These are phyloP conservation scores for Usnea hakonensis DNA, from an alignment of 495 filamentous ascomycete genomes.

Conservation along the genomic window DNA sequence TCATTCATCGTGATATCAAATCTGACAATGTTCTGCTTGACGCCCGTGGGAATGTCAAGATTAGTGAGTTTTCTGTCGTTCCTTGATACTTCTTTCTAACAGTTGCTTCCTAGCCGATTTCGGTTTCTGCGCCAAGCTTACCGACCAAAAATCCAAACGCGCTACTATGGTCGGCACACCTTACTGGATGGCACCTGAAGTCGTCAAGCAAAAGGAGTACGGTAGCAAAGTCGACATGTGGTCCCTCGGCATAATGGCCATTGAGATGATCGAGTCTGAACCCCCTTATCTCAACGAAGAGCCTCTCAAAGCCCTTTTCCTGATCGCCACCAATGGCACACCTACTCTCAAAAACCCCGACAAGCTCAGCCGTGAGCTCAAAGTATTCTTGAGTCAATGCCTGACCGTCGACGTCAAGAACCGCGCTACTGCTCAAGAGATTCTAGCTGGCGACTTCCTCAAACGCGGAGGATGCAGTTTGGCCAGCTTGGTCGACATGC, in stretches of 20 bases:
- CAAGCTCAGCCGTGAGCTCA: slow-evolving; percentile 91
- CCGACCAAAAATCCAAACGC: slow-evolving; percentile 91
- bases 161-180: slow-evolving; percentile 98
- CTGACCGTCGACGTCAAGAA: slow-evolving; percentile 94
- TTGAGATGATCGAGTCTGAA: slow-evolving; percentile 99
- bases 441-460: slow-evolving; percentile 76
- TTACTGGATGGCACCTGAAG: slow-evolving; percentile 99
- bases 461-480: slow-evolving; percentile 61
- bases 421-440: slow-evolving; percentile 80
- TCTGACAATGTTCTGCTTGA: slow-evolving; percentile 95
- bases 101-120: slow-evolving; percentile 68
- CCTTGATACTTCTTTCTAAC: slow-evolving; percentile 22
- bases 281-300: slow-evolving; percentile 97
- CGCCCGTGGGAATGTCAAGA: slow-evolving; percentile 91
- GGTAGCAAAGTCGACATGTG: slow-evolving; percentile 97
- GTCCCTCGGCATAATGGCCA: slow-evolving; percentile 99
- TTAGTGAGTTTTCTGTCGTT: slow-evolving; percentile 56
- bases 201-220: slow-evolving; percentile 98
- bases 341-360: slow-evolving; percentile 95
- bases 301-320: slow-evolving; percentile 90
- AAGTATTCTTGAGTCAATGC: slow-evolving; percentile 90
- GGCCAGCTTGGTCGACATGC: slow-evolving; percentile 71
- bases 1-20: slow-evolving; percentile 99
- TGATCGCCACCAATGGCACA: slow-evolving; percentile 96
- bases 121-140: slow-evolving; percentile 97